Conservation (phyloP, 1,284 basidiomycete genomes). For the Boletus mariae region DNA sequence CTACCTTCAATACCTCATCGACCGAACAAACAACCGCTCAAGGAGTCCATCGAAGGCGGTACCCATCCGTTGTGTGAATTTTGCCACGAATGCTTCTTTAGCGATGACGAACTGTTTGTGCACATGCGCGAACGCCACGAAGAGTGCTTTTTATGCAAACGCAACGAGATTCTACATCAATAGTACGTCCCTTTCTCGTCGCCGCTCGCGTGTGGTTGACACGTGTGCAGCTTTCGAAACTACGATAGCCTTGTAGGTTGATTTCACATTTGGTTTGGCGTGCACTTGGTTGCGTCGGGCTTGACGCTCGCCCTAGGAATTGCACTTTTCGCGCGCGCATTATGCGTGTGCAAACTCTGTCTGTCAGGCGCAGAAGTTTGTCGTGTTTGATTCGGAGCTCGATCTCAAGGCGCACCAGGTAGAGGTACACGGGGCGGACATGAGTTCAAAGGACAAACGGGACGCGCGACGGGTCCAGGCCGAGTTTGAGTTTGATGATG, state of each 20-base stretch:
- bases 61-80: conserved; percentile 88
- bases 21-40: conserved; percentile 40
- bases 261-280: neutral
- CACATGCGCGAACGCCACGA: conserved; percentile 96
- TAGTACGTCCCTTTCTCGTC: conserved; percentile 60
- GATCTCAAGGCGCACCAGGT: conserved; percentile 94
- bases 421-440: conserved; percentile 77
- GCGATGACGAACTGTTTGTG: conserved; percentile 87
- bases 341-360: conserved; percentile 71
- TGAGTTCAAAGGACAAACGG: conserved; percentile 74
- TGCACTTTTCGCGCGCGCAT: conserved; percentile 70
- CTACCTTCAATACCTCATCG: conserved; percentile 69
- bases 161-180: conserved; percentile 74
- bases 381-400: conserved; percentile 85
- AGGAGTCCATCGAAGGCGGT: conserved; percentile 62
- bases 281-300: neutral
- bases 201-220: neutral
- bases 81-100: conserved; percentile 87
- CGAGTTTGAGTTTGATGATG: conserved; percentile 75
- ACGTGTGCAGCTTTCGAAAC: conserved; percentile 63
- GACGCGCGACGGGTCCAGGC: conserved; percentile 78
- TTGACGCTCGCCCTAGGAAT: conserved; percentile 45
- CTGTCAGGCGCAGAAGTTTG: conserved; percentile 88
- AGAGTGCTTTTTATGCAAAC: conserved; percentile 94
- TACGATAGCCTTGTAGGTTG: conserved; percentile 67